Percentiles rank a stretch among this genome's conserved stretches.
Conservation (phyloP, 352 stramenopile genomes). For the Phytophthora podocarpi region DNA sequence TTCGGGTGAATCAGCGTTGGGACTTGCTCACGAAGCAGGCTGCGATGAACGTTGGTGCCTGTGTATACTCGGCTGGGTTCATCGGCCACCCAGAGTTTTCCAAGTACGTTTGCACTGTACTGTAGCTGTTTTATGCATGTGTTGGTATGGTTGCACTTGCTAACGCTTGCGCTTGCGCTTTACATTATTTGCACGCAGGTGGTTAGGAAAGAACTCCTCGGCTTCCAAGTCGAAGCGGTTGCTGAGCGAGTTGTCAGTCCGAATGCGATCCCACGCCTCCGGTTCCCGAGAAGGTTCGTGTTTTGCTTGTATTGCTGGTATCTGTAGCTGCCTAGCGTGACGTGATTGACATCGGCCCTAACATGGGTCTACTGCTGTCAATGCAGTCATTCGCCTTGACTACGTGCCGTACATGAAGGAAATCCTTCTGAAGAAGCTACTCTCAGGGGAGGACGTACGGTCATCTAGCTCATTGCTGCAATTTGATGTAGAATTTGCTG, state of each 20-base stretch:
- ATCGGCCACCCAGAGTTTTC: slow-evolving; percentile 92
- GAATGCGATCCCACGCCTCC: slow-evolving; percentile 91
- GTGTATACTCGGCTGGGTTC: slow-evolving; percentile 80
- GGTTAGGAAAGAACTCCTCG: slow-evolving; percentile 98
- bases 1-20: slow-evolving; percentile 93
- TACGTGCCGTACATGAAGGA: slow-evolving; percentile 92
- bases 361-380: not conserved
- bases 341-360: not conserved
- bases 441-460: slow-evolving; percentile 75
- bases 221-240: slow-evolving; percentile 95
- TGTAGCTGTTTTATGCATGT: not conserved
- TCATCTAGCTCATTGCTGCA: not conserved
- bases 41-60: slow-evolving; percentile 90
- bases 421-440: slow-evolving; percentile 81
- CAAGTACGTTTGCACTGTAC: slow-evolving; percentile 50
- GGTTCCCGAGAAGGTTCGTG: slow-evolving; percentile 80
- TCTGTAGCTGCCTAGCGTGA: too few species aligned
- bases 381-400: slow-evolving; percentile 83
- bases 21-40: slow-evolving; percentile 93
- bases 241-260: slow-evolving; percentile 94
- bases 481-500: not conserved
- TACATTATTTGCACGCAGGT: slow-evolving; percentile 72
- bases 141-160: not conserved
- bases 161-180: slow-evolving; percentile 32
- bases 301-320: not conserved